Percentiles rank a stretch among this genome's conserved stretches.
Conservation (phyloP, 495 filamentous ascomycete species). For the Podospora pseudocomata region DNA sequence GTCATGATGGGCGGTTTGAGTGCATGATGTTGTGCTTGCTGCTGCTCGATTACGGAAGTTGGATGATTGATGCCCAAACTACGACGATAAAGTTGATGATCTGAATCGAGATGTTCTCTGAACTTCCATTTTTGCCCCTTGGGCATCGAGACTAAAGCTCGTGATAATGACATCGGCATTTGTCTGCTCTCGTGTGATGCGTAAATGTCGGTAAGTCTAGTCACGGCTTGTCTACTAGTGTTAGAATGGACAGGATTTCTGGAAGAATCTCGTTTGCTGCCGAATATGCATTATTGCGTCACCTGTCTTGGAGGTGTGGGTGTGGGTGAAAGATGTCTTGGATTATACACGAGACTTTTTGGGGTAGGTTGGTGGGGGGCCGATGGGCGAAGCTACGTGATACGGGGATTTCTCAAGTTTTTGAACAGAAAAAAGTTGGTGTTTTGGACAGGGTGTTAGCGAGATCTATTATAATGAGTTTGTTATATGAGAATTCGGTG, state of each 20-base stretch:
- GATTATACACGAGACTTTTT: neutral
- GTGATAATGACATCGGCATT: too few species aligned
- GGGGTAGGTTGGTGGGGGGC: neutral
- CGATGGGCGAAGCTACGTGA: neutral
- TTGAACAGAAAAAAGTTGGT: neutral
- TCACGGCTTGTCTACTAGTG: neutral
- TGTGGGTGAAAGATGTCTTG: neutral
- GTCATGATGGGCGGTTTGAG: too few species aligned
- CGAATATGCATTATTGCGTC: conserved; percentile 18
- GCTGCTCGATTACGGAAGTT: too few species aligned
- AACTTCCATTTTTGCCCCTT: neutral
- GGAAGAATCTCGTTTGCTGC: neutral
- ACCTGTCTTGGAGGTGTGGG: conserved; percentile 4
- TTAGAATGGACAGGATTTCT: neutral
- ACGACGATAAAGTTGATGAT: neutral
- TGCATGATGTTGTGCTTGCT: too few species aligned
- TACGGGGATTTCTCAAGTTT: neutral
- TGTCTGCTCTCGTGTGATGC: neutral
- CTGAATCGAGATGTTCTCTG: neutral
- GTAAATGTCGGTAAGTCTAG: neutral
- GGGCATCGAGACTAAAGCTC: neutral
- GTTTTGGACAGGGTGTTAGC: neutral
- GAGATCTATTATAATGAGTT: neutral
- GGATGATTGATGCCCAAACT: neutral
- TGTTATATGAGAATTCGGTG: neutral